Evolutionary conservation across 306 rosid species (phyloP).

Genomic region (Ormosia semicastrata): DNA sequence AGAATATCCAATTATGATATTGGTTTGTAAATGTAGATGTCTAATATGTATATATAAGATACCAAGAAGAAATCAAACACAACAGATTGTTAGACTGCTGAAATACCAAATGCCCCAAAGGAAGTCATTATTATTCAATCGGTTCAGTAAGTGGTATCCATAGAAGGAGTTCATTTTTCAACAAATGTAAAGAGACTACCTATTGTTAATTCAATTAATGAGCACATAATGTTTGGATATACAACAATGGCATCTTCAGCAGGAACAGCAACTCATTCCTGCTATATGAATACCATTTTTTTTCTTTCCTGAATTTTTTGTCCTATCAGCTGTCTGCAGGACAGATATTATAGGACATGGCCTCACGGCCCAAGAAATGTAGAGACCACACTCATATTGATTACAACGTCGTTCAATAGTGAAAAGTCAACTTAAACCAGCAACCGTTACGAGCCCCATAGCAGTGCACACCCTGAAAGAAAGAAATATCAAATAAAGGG

Average conservation of each 20-base stretch:
- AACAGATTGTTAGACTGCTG: not conserved
- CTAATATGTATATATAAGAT: not conserved
- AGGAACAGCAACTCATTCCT: constrained; percentile 2
- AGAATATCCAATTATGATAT: not conserved
- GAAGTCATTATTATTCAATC: not conserved
- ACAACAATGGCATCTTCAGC: constrained; percentile 24
- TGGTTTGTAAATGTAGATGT: not conserved
- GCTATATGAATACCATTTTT: not conserved
- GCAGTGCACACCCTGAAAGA: constrained; percentile 51
- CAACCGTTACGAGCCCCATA: constrained; percentile 36
- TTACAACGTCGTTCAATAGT: not conserved
- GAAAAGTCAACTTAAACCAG: constrained; percentile 36
- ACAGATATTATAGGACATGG: constrained; percentile 22
- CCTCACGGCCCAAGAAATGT: not conserved
- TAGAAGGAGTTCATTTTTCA: not conserved
- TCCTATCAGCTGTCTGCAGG: constrained; percentile 8
- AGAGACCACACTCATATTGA: constrained; percentile 6
- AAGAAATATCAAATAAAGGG: constrained; percentile 67
- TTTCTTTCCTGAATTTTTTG: not conserved
- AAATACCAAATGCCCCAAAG: not conserved
- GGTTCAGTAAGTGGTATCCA: not conserved
- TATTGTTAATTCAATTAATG: not conserved
- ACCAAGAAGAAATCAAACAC: not conserved
- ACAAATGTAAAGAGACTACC: not conserved
- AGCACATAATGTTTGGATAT: constrained; percentile 7